Evolutionary conservation across 163 green algal genomes (phyloP), one percentile per base, ranked within the genome.

Genomic region (Chlamydomonas reinhardtii): DNA sequence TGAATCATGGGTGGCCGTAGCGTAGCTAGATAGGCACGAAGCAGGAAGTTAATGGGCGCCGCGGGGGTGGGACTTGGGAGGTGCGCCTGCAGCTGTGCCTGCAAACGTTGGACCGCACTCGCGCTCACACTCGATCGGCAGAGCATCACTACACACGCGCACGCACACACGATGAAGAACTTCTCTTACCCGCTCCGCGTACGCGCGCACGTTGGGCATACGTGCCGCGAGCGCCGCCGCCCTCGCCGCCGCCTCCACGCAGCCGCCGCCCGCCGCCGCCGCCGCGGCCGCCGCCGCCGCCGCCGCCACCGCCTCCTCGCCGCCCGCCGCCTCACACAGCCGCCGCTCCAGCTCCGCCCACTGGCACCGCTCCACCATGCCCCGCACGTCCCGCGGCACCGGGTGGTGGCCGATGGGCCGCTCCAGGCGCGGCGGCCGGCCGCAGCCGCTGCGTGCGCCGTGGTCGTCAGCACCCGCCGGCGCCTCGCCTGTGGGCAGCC

Each of bases 281-380:
- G 25, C 25, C 19, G 64, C 24, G 34, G 72, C 62, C 14, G 24
- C 59, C 29, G 69, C 39, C 59, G 39, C 59, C 73, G 43, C 72
- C 48, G 2, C 27, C 3, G 27, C 62, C 62, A 32, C 31, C 66
- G 29, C 31, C 31, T 56, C 12, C 48, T 56, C 48, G 48, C 48
- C 48, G 48, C 48, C 48, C 48, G 48, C 48, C 48, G 48, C 48
- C 48, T 56, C 9, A 14, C 48, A 22, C 35, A 91, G 54, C 56
- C 80, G 56, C 61, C 56, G 20, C 39, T 73, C n/a, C 56, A 91
- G 74, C 59, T 75, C 54, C 61, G 62, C 39, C 64, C 66, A 69
- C 11, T 56, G 27, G 9, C 25, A 15, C 16, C 29, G 4, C 48
- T 31, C 73, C 81, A 86, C 73, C 81, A 82, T 39, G 35, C 29